These are phyloP conservation scores for Thermothielavioides terrestris DNA, from an alignment of 495 filamentous ascomycete species.

Conservation along the genomic window DNA sequence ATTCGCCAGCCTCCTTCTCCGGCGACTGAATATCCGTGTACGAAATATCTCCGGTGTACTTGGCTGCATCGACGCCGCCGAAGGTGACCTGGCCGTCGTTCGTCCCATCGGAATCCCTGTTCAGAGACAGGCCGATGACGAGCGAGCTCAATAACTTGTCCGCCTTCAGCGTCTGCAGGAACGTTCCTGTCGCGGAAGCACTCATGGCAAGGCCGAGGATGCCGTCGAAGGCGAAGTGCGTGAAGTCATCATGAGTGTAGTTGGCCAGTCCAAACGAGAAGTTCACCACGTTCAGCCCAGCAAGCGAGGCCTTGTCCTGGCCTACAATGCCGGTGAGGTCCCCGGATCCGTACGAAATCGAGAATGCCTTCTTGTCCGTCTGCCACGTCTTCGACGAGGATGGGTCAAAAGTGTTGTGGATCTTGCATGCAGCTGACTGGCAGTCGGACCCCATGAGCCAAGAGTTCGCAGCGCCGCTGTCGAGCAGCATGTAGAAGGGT, in stretches of 20 bases:
- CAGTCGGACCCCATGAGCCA: conserved; percentile 71
- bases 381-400: conserved; percentile 50
- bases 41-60: conserved; percentile 56
- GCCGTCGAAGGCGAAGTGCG: conserved; percentile 74
- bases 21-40: conserved; percentile 46
- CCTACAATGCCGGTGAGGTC: conserved; percentile 53
- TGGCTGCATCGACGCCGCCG: conserved; percentile 55
- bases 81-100: conserved; percentile 74
- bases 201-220: conserved; percentile 67
- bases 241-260: conserved; percentile 58
- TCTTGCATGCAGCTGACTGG: conserved; percentile 48
- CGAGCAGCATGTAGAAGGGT: conserved; percentile 63
- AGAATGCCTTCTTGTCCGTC: conserved; percentile 40
- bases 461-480: conserved; percentile 68
- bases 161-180: conserved; percentile 53
- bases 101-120: conserved; percentile 49
- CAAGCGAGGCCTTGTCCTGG: conserved; percentile 56
- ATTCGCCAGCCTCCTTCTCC: conserved; percentile 35
- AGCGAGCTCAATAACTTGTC: conserved; percentile 52
- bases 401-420: conserved; percentile 58
- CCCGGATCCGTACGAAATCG: conserved; percentile 64
- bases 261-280: conserved; percentile 63
- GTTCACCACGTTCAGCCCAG: conserved; percentile 49
- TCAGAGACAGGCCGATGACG: conserved; percentile 59
- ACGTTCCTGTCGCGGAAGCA: conserved; percentile 43